Evolutionary conservation across 352 stramenopile species (phyloP), one percentile per base, ranked within the genome.

Genomic region (Pythium guiyangense): DNA sequence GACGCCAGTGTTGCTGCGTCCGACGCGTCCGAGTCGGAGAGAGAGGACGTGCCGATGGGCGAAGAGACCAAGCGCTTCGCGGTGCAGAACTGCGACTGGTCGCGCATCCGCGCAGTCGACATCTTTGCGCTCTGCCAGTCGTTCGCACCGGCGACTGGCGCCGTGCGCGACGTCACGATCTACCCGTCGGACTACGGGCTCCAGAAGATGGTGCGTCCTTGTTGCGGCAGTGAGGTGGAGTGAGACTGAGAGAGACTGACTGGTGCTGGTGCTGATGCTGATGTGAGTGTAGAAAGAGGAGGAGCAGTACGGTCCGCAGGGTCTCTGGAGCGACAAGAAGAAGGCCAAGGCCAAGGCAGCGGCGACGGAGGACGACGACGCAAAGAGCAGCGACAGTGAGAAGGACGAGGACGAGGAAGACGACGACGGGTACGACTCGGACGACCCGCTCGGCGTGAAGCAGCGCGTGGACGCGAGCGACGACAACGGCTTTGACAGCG

Each of bases 41-140:
- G 80, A 31, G 83, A 93, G 55, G 80, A 94, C 37, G 92, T 93
- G 51, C 86, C 79, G 9, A 65, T 94, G 39, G 86, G 81, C 35
- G 88, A 91, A 4, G 84, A 87, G 49, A 97, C 91, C 12, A 91
- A 80, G 51, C 81, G 84, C 18, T 90, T 99, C 43, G 96, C 95
- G 0, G 77, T 99, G 20, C 83, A 96, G 50, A 98, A 98, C 71
- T 95, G 96, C 59, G 96, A 99, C 77, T 99, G 97, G 97, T 86
- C 92, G 39, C 78, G 97, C 57, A 92, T 99, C 52, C 90, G 92
- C 43, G 95, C 96, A 3, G 85, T 97, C 34, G 97, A 99, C 74
- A 61, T 99, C 27, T 97, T 98, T 67, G 92, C 92, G 43, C 84
- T 99, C 31, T 92, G 97, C 31, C 74, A 92, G 62, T 97, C 94